These are phyloP conservation scores for Cladobotryum mycophilum DNA, from an alignment of 2,329 filamentous ascomycete genomes.

Conservation along the genomic window DNA sequence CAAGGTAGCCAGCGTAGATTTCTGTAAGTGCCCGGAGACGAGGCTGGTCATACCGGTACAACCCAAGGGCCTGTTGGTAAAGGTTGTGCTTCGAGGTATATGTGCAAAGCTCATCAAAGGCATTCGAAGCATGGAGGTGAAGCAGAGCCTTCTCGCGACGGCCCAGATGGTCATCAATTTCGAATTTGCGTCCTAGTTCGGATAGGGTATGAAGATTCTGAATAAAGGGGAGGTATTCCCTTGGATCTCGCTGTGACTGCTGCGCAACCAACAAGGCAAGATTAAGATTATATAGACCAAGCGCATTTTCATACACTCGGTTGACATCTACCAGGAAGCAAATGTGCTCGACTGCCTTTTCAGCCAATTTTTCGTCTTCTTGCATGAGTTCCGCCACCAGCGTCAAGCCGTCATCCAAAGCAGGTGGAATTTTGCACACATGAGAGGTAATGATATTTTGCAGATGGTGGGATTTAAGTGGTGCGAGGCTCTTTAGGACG, in stretches of 20 bases:
- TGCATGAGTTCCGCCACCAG: constrained; percentile 71
- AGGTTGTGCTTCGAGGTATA: constrained; percentile 77
- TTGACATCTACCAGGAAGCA: constrained; percentile 96
- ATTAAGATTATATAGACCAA: constrained; percentile 88
- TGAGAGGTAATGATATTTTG: constrained; percentile 94
- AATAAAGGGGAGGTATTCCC: constrained; percentile 92
- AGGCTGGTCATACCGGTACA: constrained; percentile 75
- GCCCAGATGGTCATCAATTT: constrained; percentile 82
- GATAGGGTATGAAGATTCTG: constrained; percentile 75
- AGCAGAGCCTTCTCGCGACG: constrained; percentile 69
- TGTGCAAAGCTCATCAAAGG: constrained; percentile 68
- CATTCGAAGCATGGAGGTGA: constrained; percentile 67
- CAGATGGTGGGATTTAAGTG: constrained; percentile 57
- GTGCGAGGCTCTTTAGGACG: constrained; percentile 62
- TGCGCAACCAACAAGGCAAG: constrained; percentile 87
- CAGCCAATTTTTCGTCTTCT: constrained; percentile 64
- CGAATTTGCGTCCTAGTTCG: constrained; percentile 65
- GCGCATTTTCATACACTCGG: constrained; percentile 79
- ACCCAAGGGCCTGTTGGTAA: constrained; percentile 67
- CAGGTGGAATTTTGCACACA: constrained; percentile 87
- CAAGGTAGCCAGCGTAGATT: constrained; percentile 74
- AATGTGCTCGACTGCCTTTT: constrained; percentile 90
- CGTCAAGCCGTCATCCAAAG: constrained; percentile 74
- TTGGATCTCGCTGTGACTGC: constrained; percentile 89
- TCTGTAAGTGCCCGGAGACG: constrained; percentile 63